Percentiles rank a stretch among this genome's conserved stretches.
Conservation (phyloP, 345 rosid genomes). For the Streptanthus diversifolius region DNA sequence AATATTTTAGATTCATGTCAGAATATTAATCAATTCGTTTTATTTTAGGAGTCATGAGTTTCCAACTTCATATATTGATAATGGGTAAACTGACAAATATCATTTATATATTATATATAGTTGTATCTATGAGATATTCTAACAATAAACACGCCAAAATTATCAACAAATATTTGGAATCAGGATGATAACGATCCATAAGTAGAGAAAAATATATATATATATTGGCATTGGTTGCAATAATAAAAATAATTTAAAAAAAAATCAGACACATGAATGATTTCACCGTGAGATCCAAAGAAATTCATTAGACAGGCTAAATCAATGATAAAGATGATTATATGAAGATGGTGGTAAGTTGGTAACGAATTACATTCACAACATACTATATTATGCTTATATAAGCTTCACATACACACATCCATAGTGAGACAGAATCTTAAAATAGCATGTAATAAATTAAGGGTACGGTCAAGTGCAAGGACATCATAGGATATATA, state of each 20-base stretch:
- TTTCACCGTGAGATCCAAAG: not conserved
- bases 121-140: not conserved
- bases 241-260: not conserved
- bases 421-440: conserved; percentile 24
- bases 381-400: not conserved
- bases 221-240: not conserved
- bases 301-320: not conserved
- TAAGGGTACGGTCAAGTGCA: conserved; percentile 22
- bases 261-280: not conserved
- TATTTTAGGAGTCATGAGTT: not conserved
- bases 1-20: not conserved
- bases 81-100: not conserved
- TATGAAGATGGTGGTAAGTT: not conserved
- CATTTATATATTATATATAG: not conserved
- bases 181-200: not conserved
- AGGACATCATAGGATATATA: conserved; percentile 6
- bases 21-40: not conserved
- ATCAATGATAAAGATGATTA: not conserved
- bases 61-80: not conserved
- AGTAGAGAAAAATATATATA: not conserved
- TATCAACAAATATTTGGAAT: not conserved
- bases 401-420: conserved; percentile 15
- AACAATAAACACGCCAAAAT: not conserved
- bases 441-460: conserved; percentile 13
- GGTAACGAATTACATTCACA: not conserved